A percentile compares a stretch with the other conserved stretches of the same genome.
Evolutionary conservation across 805 yeast genomes (phyloP).

Genomic region (Saccharomycopsis synnaedendra): DNA sequence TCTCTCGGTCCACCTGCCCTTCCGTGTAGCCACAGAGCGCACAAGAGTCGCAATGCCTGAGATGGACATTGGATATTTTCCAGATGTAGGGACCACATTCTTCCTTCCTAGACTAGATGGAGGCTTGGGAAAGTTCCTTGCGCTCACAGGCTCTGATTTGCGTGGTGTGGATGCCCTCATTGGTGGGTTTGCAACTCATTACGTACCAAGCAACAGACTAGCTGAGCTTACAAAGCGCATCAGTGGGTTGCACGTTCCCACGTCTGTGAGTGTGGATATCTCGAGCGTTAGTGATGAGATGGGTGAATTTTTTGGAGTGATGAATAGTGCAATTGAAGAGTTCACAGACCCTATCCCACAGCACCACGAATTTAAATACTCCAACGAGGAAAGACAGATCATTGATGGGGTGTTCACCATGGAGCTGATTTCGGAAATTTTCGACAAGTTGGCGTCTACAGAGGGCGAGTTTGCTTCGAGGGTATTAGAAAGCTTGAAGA

Average conservation of each 20-base stretch:
- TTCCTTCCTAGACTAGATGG: constrained; percentile 77
- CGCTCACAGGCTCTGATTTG: constrained; percentile 74
- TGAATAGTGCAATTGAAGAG: constrained; percentile 70
- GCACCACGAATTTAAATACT: constrained; percentile 35
- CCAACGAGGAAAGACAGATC: constrained; percentile 28
- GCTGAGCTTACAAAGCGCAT: constrained; percentile 54
- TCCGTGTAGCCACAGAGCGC: constrained; percentile 85
- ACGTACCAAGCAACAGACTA: constrained; percentile 56
- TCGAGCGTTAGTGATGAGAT: constrained; percentile 17
- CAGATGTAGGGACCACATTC: constrained; percentile 91
- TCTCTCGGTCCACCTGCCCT: constrained; percentile 78
- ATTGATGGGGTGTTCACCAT: constrained; percentile 62
- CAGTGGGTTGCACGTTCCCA: constrained; percentile 37
- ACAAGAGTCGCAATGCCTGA: constrained; percentile 97
- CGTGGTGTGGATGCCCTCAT: constrained; percentile 72
- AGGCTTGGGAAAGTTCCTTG: constrained; percentile 73
- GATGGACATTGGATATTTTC: constrained; percentile 90
- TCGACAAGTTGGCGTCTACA: constrained; percentile 29
- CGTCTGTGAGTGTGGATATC: constrained; percentile 10
- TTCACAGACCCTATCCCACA: constrained; percentile 50
- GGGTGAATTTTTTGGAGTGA: constrained; percentile 40
- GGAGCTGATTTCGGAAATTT: constrained; percentile 34
- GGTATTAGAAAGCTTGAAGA: constrained; percentile 12
- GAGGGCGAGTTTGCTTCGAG: constrained; percentile 36
- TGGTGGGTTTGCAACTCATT: constrained; percentile 87